These are phyloP conservation scores for Rutstroemia sp. DNA, from an alignment of 2,329 filamentous ascomycete species.

Conservation along the genomic window DNA sequence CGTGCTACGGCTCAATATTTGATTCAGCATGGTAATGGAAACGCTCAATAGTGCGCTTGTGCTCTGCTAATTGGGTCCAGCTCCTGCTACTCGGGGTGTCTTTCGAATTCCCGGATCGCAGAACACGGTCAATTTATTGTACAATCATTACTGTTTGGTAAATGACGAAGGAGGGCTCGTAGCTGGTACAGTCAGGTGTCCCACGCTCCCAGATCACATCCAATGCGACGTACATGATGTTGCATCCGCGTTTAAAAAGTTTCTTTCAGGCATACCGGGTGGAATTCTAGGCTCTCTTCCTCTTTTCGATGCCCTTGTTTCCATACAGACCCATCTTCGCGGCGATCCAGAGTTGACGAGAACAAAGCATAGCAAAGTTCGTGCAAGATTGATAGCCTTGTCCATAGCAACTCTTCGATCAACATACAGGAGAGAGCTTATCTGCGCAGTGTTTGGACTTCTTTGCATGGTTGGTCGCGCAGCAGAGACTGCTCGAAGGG, in stretches of 20 bases:
- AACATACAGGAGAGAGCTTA: conserved; percentile 52
- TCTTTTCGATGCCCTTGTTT: conserved; percentile 55
- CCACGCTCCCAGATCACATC: conserved; percentile 54
- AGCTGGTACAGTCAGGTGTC: conserved; percentile 49
- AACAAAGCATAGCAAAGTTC: conserved; percentile 48
- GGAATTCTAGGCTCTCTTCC: conserved; percentile 57
- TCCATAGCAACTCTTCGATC: conserved; percentile 54
- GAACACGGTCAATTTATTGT: conserved; percentile 47
- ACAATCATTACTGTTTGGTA: conserved; percentile 54
- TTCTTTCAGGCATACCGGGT: conserved; percentile 56
- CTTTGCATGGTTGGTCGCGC: conserved; percentile 52
- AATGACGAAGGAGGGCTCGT: conserved; percentile 40
- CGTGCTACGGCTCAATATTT: conserved; percentile 60
- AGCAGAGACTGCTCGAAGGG: conserved; percentile 45
- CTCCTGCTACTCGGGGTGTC: conserved; percentile 43
- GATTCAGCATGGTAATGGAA: conserved; percentile 47
- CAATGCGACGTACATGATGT: conserved; percentile 55
- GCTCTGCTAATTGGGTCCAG: conserved; percentile 19
- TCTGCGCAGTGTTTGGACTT: conserved; percentile 60
- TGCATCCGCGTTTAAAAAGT: conserved; percentile 58
- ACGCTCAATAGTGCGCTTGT: neutral
- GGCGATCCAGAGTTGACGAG: conserved; percentile 43
- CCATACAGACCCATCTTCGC: conserved; percentile 50
- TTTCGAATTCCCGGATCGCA: conserved; percentile 56
- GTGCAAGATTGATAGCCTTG: conserved; percentile 58